Conservation (phyloP, 768 basidiomycete species). For the Pleurotus tuoliensis region DNA sequence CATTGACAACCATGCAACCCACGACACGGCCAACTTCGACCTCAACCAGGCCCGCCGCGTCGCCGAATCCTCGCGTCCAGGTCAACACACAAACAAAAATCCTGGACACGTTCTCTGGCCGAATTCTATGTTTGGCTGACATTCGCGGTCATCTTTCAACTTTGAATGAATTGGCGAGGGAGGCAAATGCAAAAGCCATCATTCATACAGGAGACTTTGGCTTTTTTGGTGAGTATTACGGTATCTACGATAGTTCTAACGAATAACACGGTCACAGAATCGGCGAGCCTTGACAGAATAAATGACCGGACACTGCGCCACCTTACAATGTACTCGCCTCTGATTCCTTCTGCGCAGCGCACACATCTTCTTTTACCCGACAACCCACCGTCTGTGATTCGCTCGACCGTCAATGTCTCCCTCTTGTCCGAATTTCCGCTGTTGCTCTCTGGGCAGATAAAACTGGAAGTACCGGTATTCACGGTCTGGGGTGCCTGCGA, state of each 20-base stretch:
- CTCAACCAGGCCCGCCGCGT: constrained; percentile 53
- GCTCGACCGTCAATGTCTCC: constrained; percentile 68
- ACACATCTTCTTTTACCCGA: constrained; percentile 68
- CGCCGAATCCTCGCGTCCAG: constrained; percentile 46
- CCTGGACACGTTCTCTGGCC: constrained; percentile 74
- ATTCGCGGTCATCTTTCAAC: constrained; percentile 83
- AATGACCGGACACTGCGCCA: constrained; percentile 95
- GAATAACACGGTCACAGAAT: constrained; percentile 41
- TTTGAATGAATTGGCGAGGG: constrained; percentile 87
- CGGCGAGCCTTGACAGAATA: constrained; percentile 80
- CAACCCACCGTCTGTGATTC: constrained; percentile 63
- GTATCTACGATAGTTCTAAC: constrained; percentile 3
- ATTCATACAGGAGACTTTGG: constrained; percentile 99
- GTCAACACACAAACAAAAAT: constrained; percentile 78
- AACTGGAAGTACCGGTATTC: constrained; percentile 89
- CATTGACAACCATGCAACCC: constrained; percentile 39
- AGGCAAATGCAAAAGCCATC: constrained; percentile 86
- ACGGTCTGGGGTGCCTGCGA: constrained; percentile 98
- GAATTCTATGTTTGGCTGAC: constrained; percentile 94
- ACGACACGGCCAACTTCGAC: constrained; percentile 56
- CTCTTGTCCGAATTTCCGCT: constrained; percentile 93
- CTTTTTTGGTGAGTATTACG: constrained; percentile 71
- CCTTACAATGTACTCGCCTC: constrained; percentile 93
- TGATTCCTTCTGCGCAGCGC: constrained; percentile 81
- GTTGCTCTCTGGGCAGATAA: constrained; percentile 85